Evolutionary conservation across 129 eudicot genomes (phyloP).

Genomic region (Centaurea solstitialis): DNA sequence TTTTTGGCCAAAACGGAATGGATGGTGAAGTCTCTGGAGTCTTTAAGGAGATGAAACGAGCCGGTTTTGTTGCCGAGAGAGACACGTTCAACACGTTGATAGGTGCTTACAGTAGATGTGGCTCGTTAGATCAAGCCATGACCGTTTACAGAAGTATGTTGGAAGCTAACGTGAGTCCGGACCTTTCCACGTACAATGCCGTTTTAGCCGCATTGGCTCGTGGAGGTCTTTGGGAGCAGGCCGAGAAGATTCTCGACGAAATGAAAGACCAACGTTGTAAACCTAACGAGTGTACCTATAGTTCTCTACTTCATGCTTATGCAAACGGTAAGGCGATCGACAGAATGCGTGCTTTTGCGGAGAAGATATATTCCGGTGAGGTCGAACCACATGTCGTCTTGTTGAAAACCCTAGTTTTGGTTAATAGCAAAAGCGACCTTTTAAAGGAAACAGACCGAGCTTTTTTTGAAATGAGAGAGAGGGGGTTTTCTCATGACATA

Average conservation of each 20-base stretch:
- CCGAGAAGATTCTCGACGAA: constrained; percentile 79
- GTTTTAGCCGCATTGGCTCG: constrained; percentile 87
- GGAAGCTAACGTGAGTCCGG: constrained; percentile 82
- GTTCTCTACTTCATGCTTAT: constrained; percentile 86
- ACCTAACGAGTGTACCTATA: constrained; percentile 74
- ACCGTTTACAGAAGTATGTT: constrained; percentile 70
- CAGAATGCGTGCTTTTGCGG: constrained; percentile 53
- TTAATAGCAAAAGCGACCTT: constrained; percentile 76
- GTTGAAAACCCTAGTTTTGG: constrained; percentile 80
- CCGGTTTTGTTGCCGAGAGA: constrained; percentile 87
- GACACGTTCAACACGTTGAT: constrained; percentile 93
- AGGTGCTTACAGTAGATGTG: constrained; percentile 85
- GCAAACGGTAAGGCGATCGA: constrained; percentile 80
- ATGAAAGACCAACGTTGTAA: constrained; percentile 66
- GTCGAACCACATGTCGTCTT: constrained; percentile 56
- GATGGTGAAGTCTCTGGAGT: constrained; percentile 74
- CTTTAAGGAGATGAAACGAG: constrained; percentile 84
- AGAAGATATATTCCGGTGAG: constrained; percentile 65
- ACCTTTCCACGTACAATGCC: constrained; percentile 88
- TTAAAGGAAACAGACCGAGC: constrained; percentile 75
- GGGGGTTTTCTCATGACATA: constrained; percentile 57
- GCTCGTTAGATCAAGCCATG: constrained; percentile 83
- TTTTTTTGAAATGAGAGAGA: constrained; percentile 56
- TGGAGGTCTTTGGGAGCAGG: constrained; percentile 90
- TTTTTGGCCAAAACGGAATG: constrained; percentile 93